Evolutionary conservation across 1,284 basidiomycete genomes (phyloP).

Genomic region (Sporisorium graminicola): DNA sequence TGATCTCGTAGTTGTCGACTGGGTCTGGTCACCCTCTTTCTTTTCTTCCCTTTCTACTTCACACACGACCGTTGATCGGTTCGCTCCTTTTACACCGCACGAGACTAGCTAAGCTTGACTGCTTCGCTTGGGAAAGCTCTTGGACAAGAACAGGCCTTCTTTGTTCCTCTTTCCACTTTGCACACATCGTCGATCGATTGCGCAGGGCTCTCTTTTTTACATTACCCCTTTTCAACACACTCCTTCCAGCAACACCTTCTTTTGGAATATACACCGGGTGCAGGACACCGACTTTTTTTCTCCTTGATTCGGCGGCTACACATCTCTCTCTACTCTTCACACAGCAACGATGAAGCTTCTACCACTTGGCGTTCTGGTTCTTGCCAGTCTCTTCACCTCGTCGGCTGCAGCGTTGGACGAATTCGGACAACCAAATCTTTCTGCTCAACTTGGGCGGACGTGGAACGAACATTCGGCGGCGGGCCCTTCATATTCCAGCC

Average conservation of each 20-base stretch:
- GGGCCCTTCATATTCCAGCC: neutral
- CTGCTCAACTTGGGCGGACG: neutral
- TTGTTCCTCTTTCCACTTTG: conserved; percentile 6
- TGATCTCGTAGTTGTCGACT: conserved; percentile 9
- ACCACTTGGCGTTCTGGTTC: conserved; percentile 29
- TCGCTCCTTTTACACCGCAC: neutral
- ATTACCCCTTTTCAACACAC: conserved; percentile 1
- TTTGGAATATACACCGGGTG: conserved; percentile 13
- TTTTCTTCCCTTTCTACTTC: conserved; percentile 15
- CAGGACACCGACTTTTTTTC: conserved; percentile 23
- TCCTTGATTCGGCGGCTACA: conserved; percentile 6
- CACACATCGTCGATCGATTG: conserved; percentile 22
- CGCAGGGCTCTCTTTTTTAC: conserved; percentile 16
- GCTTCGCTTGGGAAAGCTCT: neutral
- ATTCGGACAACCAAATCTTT: neutral
- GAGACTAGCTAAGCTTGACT: conserved; percentile 15
- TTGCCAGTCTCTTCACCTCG: conserved; percentile 26
- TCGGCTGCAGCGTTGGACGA: conserved; percentile 20
- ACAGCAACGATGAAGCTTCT: conserved; percentile 27
- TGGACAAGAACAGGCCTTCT: conserved; percentile 10
- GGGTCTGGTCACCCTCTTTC: conserved; percentile 13
- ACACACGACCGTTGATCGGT: conserved; percentile 35
- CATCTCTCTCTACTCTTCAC: neutral
- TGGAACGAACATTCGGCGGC: neutral
- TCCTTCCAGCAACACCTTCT: conserved; percentile 12